phyloP scores from a whole-genome alignment of 1,284 basidiomycete genomes.

The Ceratobasidium sp. region DNA sequence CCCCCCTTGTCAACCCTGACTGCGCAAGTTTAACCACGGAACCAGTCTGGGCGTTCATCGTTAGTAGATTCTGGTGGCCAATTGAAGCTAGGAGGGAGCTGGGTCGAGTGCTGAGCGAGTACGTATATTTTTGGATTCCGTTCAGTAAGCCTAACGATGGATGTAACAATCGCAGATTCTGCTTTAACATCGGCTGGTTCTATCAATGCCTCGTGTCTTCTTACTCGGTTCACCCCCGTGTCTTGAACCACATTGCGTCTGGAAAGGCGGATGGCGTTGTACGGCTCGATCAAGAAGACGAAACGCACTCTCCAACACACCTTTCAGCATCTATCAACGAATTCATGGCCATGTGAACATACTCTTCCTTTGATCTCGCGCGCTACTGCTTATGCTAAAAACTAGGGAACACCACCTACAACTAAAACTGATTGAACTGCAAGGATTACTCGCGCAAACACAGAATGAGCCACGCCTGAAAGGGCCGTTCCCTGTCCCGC shows the following conservation, averaged over 20 bases:
- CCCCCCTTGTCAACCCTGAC: too few relatives aligned
- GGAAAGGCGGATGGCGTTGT: conserved; percentile 30
- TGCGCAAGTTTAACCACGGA: neutral
- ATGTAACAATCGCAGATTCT: conserved; percentile 66
- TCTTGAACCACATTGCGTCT: conserved; percentile 28
- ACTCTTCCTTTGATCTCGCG: neutral
- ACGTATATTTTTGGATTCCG: conserved; percentile 53
- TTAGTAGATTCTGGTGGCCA: conserved; percentile 95
- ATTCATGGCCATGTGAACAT: conserved; percentile 89
- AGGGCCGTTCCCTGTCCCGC: conserved; percentile 84
- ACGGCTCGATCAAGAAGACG: conserved; percentile 40
- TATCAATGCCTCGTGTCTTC: conserved; percentile 82
- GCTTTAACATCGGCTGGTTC: conserved; percentile 83
- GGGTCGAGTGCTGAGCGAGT: conserved; percentile 87
- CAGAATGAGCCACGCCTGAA: conserved; percentile 94
- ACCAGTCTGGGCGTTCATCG: conserved; percentile 85
- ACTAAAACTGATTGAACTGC: conserved; percentile 85
- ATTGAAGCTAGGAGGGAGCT: conserved; percentile 91
- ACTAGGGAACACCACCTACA: conserved; percentile 93
- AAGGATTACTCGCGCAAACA: conserved; percentile 84
- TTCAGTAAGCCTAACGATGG: conserved; percentile 2
- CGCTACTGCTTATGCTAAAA: neutral
- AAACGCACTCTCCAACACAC: conserved; percentile 50
- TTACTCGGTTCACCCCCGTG: conserved; percentile 62
- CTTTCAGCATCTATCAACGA: conserved; percentile 76